These are phyloP conservation scores for Dendrocalamus sinicus DNA, from an alignment of 176 grass and related monocot genomes.

Conservation along the genomic window DNA sequence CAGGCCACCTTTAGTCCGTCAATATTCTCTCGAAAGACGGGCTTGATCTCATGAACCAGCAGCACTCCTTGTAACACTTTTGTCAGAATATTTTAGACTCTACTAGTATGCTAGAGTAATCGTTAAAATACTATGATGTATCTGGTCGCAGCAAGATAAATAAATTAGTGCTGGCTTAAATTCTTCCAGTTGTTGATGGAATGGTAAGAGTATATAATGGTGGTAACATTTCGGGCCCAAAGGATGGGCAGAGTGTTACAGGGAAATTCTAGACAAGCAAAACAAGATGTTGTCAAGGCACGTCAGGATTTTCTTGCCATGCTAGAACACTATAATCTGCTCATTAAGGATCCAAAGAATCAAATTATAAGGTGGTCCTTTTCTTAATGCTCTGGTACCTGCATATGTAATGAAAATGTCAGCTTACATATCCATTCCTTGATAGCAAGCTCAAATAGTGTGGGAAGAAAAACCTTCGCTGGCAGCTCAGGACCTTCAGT, in stretches of 20 bases:
- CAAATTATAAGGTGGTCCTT: constrained; percentile 57
- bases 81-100: too few relatives aligned
- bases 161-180: too few relatives aligned
- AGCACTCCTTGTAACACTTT: too few relatives aligned
- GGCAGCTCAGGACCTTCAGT: constrained; percentile 51
- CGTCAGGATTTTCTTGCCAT: constrained; percentile 47
- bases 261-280: constrained; percentile 52
- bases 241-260: neutral
- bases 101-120: too few relatives aligned
- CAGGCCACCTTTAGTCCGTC: too few relatives aligned
- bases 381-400: constrained; percentile 21
- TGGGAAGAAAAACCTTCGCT: constrained; percentile 51
- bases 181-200: too few relatives aligned
- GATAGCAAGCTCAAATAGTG: constrained; percentile 50
- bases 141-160: too few relatives aligned
- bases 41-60: too few relatives aligned
- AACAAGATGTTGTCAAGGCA: constrained; percentile 53
- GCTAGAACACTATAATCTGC: constrained; percentile 45
- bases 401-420: constrained; percentile 25
- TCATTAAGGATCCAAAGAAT: constrained; percentile 51
- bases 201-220: too few relatives aligned
- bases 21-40: too few relatives aligned
- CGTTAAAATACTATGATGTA: too few relatives aligned
- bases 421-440: constrained; percentile 39
- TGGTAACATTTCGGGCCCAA: too few relatives aligned